Conservation (phyloP, 306 rosid species). For the Vicia villosa region DNA sequence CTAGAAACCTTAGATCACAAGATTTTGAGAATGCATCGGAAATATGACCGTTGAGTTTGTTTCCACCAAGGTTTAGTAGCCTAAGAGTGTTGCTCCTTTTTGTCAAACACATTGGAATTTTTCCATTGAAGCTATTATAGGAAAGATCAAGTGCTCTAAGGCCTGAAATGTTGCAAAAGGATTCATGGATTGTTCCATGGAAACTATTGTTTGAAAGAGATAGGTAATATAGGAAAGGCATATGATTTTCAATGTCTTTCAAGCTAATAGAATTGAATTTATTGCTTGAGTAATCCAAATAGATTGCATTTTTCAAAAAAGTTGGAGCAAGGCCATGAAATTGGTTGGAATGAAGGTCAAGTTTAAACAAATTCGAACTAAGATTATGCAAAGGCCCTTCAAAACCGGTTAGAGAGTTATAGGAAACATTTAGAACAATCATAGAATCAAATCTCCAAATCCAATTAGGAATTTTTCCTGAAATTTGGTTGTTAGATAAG, state of each 20-base stretch:
- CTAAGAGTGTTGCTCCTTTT: not conserved
- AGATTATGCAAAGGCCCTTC: conserved; percentile 28
- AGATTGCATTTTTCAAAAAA: not conserved
- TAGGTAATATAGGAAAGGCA: not conserved
- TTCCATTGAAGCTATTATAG: conserved; percentile 10
- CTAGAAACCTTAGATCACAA: conserved; percentile 38
- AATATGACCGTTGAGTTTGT: conserved; percentile 23
- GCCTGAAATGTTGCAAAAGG: conserved; percentile 24
- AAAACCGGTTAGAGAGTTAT: conserved; percentile 40
- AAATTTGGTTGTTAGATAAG: conserved; percentile 49
- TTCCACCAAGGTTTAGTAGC: conserved; percentile 33
- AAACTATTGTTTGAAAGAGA: conserved; percentile 37
- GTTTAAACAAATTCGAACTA: not conserved
- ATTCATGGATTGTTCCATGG: conserved; percentile 27
- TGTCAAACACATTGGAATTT: conserved; percentile 38
- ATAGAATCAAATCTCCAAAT: conserved; percentile 46
- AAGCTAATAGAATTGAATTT: conserved; percentile 35
- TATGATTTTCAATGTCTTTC: conserved; percentile 16
- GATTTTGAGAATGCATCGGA: conserved; percentile 7
- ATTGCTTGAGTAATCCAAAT: conserved; percentile 46
- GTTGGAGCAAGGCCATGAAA: conserved; percentile 38
- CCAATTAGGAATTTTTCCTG: conserved; percentile 57
- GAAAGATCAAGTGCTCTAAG: conserved; percentile 48
- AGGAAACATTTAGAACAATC: conserved; percentile 45
- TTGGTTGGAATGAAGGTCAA: conserved; percentile 57